A percentile compares a stretch with the other conserved stretches of the same genome.
phyloP scores from a whole-genome alignment of 768 basidiomycete species.

The Rhizopogon rudus region DNA sequence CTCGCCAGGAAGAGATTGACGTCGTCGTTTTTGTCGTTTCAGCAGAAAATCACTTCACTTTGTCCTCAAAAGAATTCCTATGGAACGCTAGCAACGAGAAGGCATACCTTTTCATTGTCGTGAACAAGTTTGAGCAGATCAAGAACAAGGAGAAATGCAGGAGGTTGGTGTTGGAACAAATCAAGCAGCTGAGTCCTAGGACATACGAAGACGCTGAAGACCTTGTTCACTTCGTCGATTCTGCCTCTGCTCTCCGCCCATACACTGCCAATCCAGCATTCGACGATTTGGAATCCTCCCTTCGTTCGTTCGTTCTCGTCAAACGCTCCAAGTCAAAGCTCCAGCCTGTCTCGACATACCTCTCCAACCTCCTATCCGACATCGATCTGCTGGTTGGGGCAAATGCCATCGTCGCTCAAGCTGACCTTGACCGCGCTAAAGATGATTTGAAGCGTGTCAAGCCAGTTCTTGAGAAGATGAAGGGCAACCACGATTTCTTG shows the following conservation, averaged over 20 bases:
- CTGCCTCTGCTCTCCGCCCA: slow-evolving; percentile 66
- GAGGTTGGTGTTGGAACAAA: slow-evolving; percentile 86
- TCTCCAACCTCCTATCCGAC: slow-evolving; percentile 85
- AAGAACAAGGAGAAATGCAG: slow-evolving; percentile 92
- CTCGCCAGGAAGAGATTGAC: slow-evolving; percentile 96
- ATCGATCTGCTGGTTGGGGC: slow-evolving; percentile 81
- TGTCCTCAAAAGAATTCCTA: slow-evolving; percentile 93
- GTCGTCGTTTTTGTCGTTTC: slow-evolving; percentile 98
- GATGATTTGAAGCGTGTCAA: slow-evolving; percentile 62
- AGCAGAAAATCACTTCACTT: slow-evolving; percentile 97
- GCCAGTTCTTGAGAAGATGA: slow-evolving; percentile 89
- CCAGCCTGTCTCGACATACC: slow-evolving; percentile 87
- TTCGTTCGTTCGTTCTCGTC: slow-evolving; percentile 92
- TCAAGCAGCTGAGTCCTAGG: slow-evolving; percentile 86
- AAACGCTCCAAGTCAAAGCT: slow-evolving; percentile 97
- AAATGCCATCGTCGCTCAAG: slow-evolving; percentile 82
- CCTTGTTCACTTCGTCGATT: slow-evolving; percentile 98
- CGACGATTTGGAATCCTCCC: slow-evolving; percentile 80
- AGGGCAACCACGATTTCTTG: slow-evolving; percentile 61
- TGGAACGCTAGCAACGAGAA: slow-evolving; percentile 93
- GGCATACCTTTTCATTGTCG: slow-evolving; percentile 96
- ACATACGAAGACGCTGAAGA: slow-evolving; percentile 90
- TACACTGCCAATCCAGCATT: slow-evolving; percentile 67
- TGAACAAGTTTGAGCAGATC: slow-evolving; percentile 97
- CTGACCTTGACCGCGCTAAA: slow-evolving; percentile 68